These are phyloP conservation scores for Xylaria cubensis DNA, from an alignment of 495 filamentous ascomycete species.

Conservation along the genomic window DNA sequence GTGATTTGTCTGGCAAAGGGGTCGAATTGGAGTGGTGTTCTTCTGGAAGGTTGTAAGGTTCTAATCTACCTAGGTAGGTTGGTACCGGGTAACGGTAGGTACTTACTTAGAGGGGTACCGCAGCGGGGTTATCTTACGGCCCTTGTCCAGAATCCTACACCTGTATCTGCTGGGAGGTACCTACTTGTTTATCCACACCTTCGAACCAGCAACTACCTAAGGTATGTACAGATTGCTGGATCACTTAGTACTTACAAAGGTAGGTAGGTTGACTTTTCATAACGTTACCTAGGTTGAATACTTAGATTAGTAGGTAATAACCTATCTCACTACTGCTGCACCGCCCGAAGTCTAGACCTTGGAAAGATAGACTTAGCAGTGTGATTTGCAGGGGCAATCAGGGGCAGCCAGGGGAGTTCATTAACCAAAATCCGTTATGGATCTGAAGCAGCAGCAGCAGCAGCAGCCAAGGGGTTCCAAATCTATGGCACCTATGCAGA, in stretches of 20 bases:
- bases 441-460: background rate
- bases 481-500: background rate
- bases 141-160: background rate
- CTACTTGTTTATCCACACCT: background rate
- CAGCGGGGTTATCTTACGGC: background rate
- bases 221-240: background rate
- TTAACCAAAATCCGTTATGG: background rate
- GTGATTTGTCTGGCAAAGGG: background rate
- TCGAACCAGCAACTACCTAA: background rate
- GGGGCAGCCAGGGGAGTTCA: background rate
- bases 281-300: background rate
- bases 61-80: no score
- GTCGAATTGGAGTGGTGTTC: background rate
- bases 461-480: background rate
- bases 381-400: slow-evolving; percentile 11
- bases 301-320: background rate
- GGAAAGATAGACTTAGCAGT: background rate
- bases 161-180: background rate
- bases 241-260: background rate
- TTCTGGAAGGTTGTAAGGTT: background rate
- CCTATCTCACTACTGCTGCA: background rate
- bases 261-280: background rate
- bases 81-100: background rate
- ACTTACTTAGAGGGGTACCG: background rate
- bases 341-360: background rate